Evolutionary conservation across 108 stramenopile species (phyloP), one percentile per base, ranked within the genome.

Genomic region (Epithemia pelagica): DNA sequence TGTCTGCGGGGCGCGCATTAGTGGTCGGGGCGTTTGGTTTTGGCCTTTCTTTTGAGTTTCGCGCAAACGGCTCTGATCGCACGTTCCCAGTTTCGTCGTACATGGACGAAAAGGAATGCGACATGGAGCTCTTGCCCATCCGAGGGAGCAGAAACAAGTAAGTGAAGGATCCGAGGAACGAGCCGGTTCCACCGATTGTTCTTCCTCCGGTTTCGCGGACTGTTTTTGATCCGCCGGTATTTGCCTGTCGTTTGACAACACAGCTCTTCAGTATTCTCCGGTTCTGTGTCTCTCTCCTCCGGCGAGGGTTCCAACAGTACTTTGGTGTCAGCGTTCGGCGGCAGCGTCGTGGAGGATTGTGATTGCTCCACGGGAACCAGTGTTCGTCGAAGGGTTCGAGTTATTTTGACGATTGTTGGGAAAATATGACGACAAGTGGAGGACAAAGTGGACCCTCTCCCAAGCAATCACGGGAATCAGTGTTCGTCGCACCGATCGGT

Each of bases 81-180:
- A 15, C 37, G 10, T 46, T 46, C 37, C 10, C 15, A n/a, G n/a
- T n/a, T 15, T 46, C 37, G 37, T 46, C 37, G 37, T 46, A 46
- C 5, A 46, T 46, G 5, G 37, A 46, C 10, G 37, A 5, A 15
- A 46, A 46, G 10, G 37, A 71, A 28, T 8, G 56, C 54, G 3
- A 33, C 30, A 58, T 70, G 28, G 15, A 66, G 30, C 27, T 63
- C 66, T 52, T 60, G 24, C 31, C 61, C 37, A 15, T 46, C 37
- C 5, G 37, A 46, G 10, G 37, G 37, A 15, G 15, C 37, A 10
- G 37, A 46, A 10, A 10, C 37, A 46, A 46, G n/a, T n/a, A n/a
- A n/a, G 5, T 46, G 37, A 46, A 5, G 5, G 10, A 46, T 5
- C 15, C 10, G 10, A 5, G 15, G 37, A 46, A 46, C 15, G 10